Evolutionary conservation across 176 grass and related monocot species (phyloP).

Genomic region (Bolboschoenus planiculmis): DNA sequence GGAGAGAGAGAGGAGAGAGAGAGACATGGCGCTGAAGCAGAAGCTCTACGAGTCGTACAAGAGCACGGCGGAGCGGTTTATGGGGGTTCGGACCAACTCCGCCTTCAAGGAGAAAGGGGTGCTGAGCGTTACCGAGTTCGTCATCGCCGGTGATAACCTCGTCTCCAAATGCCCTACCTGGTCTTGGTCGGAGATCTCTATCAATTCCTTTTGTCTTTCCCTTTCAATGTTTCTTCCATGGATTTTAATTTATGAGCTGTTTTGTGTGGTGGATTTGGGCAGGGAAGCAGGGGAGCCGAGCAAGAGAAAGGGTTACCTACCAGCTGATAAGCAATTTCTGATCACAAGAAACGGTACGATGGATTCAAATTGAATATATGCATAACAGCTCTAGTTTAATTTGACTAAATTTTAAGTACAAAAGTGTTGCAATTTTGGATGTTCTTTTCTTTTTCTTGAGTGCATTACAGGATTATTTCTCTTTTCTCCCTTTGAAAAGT

Average conservation of each 20-base stretch:
- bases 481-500: not conserved
- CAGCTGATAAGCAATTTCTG: conserved; percentile 76
- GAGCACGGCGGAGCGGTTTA: conserved; percentile 75
- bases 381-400: not conserved
- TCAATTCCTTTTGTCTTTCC: not conserved
- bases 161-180: conserved; percentile 97
- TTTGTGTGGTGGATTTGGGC: conserved; percentile 33
- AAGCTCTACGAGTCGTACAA: conserved; percentile 74
- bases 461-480: not conserved
- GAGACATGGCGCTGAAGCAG: conserved; percentile 65
- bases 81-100: conserved; percentile 62
- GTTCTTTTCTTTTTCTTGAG: not conserved
- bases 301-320: conserved; percentile 73
- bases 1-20: not conserved
- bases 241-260: conserved; percentile 8
- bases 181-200: conserved; percentile 60
- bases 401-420: not conserved
- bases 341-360: conserved; percentile 83
- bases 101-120: conserved; percentile 95
- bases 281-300: conserved; percentile 82
- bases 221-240: not conserved
- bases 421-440: not conserved
- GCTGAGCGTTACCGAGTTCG: conserved; percentile 85
- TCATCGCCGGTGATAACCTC: conserved; percentile 93
- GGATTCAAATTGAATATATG: not conserved